Percentiles rank a stretch among this genome's conserved stretches.
Conservation (phyloP, 768 basidiomycete species). For the Mycena chlorophos region DNA sequence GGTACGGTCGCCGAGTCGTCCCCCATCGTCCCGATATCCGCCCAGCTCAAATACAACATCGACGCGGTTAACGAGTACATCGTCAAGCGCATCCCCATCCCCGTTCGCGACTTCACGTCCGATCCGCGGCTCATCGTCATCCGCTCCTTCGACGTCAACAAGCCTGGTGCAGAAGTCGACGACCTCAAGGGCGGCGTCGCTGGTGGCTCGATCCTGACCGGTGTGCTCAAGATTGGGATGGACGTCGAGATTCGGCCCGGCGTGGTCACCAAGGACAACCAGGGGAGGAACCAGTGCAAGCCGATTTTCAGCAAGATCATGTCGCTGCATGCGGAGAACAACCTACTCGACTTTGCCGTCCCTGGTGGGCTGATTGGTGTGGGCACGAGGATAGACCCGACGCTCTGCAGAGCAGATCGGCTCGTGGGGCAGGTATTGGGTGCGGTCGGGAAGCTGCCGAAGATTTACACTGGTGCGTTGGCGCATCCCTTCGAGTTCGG, state of each 20-base stretch:
- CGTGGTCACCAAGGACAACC: conserved; percentile 92
- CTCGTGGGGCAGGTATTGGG: conserved; percentile 96
- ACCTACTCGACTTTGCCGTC: conserved; percentile 91
- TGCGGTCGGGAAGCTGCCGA: conserved; percentile 90
- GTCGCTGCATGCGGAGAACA: conserved; percentile 92
- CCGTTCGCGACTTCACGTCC: conserved; percentile 87
- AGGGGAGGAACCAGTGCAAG: conserved; percentile 86
- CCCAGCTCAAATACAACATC: conserved; percentile 98
- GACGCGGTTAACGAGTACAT: conserved; percentile 99
- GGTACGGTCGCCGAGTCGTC: conserved; percentile 97
- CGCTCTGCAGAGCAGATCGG: conserved; percentile 94
- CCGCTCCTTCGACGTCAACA: conserved; percentile 99
- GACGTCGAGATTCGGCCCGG: conserved; percentile 98
- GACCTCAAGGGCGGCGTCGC: conserved; percentile 98
- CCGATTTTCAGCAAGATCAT: conserved; percentile 92
- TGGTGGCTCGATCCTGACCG: conserved; percentile 92
- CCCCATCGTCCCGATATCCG: conserved; percentile 98
- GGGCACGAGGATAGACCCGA: conserved; percentile 94
- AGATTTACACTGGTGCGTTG: conserved; percentile 79
- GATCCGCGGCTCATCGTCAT: conserved; percentile 96
- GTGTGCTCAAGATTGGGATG: conserved; percentile 85
- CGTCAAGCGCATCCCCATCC: conserved; percentile 94
- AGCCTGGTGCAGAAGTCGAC: conserved; percentile 94
- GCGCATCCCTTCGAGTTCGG: conserved; percentile 1
- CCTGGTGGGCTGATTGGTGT: conserved; percentile 99